Percentiles rank a stretch among this genome's conserved stretches.
Conservation (phyloP, 306 rosid genomes). For the Erythrophleum fordii region DNA sequence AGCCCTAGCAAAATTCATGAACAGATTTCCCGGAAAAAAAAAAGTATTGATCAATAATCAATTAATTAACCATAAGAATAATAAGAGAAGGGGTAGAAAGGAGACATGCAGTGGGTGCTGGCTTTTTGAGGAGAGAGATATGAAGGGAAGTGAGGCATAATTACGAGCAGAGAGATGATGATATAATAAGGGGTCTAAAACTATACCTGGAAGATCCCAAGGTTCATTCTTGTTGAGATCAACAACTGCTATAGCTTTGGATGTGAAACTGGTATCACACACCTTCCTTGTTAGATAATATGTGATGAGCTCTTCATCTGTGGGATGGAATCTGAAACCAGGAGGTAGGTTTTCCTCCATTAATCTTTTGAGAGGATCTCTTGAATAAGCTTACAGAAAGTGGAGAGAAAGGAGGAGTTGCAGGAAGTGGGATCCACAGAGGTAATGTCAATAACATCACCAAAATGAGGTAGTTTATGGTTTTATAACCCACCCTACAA, state of each 20-base stretch:
- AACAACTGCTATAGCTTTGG: slow-evolving; percentile 68
- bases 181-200: neutral
- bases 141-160: too few species aligned
- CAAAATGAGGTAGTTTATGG: slow-evolving; percentile 27
- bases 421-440: too few species aligned
- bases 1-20: neutral
- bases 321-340: slow-evolving; percentile 89
- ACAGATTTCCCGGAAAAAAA: neutral
- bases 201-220: slow-evolving; percentile 89
- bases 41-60: neutral
- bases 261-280: slow-evolving; percentile 61
- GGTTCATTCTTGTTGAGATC: slow-evolving; percentile 89
- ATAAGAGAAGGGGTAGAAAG: neutral
- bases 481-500: slow-evolving; percentile 40
- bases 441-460: slow-evolving; percentile 5
- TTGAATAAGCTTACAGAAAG: neutral
- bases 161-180: neutral
- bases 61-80: neutral
- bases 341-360: slow-evolving; percentile 79
- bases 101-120: too few species aligned
- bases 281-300: slow-evolving; percentile 64
- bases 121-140: too few species aligned
- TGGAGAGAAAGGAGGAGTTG: neutral
- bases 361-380: neutral
- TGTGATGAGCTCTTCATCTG: slow-evolving; percentile 81